Conservation (phyloP, 306 rosid species). For the Corylus heterophylla region DNA sequence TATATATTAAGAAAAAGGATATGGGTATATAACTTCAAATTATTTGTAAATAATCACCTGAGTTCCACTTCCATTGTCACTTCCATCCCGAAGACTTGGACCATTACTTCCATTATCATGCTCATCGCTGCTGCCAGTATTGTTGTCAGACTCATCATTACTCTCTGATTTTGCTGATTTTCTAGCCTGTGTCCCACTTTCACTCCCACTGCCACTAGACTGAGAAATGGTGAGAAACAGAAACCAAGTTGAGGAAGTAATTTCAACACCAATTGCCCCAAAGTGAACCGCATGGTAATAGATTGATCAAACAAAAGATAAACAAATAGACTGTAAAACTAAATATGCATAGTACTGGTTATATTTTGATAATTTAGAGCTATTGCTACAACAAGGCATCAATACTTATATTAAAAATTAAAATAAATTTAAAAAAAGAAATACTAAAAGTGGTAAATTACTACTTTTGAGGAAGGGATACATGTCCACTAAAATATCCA, state of each 20-base stretch:
- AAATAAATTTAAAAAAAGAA: too few relatives aligned
- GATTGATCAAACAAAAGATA: conserved; percentile 23
- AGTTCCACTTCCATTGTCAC: conserved; percentile 71
- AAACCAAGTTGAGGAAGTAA: conserved; percentile 30
- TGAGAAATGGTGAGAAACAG: conserved; percentile 27
- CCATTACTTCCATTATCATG: conserved; percentile 54
- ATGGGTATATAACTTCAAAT: not conserved
- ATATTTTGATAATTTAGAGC: conserved; percentile 13
- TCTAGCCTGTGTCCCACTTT: conserved; percentile 53
- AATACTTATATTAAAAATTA: not conserved
- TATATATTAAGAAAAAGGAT: not conserved
- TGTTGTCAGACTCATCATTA: conserved; percentile 48
- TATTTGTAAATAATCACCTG: conserved; percentile 46
- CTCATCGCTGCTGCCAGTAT: conserved; percentile 57
- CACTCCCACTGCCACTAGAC: conserved; percentile 73
- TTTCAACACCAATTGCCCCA: conserved; percentile 19
- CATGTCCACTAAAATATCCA: conserved; percentile 1
- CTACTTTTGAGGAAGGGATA: conserved; percentile 12
- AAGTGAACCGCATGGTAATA: conserved; percentile 15
- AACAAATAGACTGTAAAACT: conserved; percentile 14
- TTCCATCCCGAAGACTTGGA: conserved; percentile 45
- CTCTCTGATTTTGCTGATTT: conserved; percentile 46
- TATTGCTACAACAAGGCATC: conserved; percentile 16
- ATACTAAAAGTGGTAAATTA: conserved; percentile 16
- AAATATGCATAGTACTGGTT: conserved; percentile 11